Evolutionary conservation across 2,329 filamentous ascomycete species (phyloP).

Genomic region (Fusarium luffae): DNA sequence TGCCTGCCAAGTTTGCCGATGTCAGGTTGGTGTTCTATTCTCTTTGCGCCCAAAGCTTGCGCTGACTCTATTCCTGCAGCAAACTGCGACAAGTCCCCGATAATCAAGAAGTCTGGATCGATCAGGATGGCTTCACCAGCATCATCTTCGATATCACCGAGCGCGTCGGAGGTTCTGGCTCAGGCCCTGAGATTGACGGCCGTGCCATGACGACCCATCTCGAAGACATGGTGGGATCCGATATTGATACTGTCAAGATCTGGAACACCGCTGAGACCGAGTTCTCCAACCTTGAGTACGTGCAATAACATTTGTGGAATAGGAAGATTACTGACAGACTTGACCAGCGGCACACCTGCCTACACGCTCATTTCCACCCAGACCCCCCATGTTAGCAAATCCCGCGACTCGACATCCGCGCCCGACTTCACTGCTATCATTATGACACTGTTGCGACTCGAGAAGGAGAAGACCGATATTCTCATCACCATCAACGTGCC

Average conservation of each 20-base stretch:
- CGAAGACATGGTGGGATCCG: constrained; percentile 74
- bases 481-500: constrained; percentile 90
- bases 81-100: constrained; percentile 80
- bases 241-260: constrained; percentile 72
- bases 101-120: constrained; percentile 93
- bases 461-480: constrained; percentile 80
- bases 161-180: constrained; percentile 70
- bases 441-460: constrained; percentile 80
- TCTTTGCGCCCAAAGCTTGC: constrained; percentile 19
- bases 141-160: constrained; percentile 93
- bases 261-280: constrained; percentile 72
- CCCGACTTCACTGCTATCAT: constrained; percentile 79
- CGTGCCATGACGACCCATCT: constrained; percentile 76
- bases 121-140: constrained; percentile 82
- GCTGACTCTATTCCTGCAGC: constrained; percentile 55
- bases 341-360: constrained; percentile 62
- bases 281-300: constrained; percentile 66
- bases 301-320: neutral
- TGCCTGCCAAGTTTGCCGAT: constrained; percentile 76
- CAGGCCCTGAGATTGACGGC: constrained; percentile 71
- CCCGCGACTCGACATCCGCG: constrained; percentile 52
- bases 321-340: constrained; percentile 22
- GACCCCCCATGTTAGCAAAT: constrained; percentile 54
- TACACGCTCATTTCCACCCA: constrained; percentile 78
- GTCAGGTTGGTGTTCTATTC: constrained; percentile 66